phyloP scores from a whole-genome alignment of 306 rosid genomes.

The Glycine latifolia region DNA sequence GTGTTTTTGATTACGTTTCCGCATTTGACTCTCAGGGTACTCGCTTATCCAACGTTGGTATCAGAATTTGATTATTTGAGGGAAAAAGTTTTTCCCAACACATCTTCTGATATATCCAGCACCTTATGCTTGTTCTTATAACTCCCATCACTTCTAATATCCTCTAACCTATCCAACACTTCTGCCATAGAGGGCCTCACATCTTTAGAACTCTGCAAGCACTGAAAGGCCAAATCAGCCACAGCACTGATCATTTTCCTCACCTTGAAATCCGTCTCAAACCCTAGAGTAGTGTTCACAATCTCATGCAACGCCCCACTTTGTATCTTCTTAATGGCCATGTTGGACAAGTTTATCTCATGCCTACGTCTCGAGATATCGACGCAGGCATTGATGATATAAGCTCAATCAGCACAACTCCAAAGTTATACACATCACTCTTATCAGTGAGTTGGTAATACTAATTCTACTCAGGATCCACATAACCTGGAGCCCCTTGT shows the following conservation, averaged over 20 bases:
- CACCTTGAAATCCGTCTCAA: slow-evolving; percentile 61
- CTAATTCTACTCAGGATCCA: slow-evolving; percentile 57
- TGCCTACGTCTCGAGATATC: slow-evolving; percentile 73
- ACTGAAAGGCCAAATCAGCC: slow-evolving; percentile 87
- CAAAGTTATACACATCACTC: slow-evolving; percentile 89
- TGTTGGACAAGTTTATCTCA: slow-evolving; percentile 76
- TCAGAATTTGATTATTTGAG: too few species aligned
- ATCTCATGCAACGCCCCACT: slow-evolving; percentile 64
- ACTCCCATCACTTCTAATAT: slow-evolving; percentile 53
- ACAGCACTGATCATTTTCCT: slow-evolving; percentile 65
- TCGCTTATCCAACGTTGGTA: too few species aligned
- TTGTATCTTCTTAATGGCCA: slow-evolving; percentile 84
- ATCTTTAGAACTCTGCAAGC: slow-evolving; percentile 74
- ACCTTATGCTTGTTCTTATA: slow-evolving; percentile 54
- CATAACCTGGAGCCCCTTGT: slow-evolving; percentile 62
- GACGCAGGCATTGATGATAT: slow-evolving; percentile 81
- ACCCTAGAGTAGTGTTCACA: slow-evolving; percentile 70
- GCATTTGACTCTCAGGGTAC: too few species aligned
- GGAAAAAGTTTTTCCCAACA: too few species aligned
- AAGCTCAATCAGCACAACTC: slow-evolving; percentile 84
- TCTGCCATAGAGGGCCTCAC: slow-evolving; percentile 72
- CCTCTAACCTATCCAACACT: slow-evolving; percentile 59
- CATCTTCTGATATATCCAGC: slow-evolving; percentile 47
- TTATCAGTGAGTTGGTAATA: slow-evolving; percentile 76
- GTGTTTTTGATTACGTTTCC: too few species aligned